Evolutionary conservation across 495 filamentous ascomycete species (phyloP), one percentile per base, ranked within the genome.

Genomic region (Cercophora scortea): DNA sequence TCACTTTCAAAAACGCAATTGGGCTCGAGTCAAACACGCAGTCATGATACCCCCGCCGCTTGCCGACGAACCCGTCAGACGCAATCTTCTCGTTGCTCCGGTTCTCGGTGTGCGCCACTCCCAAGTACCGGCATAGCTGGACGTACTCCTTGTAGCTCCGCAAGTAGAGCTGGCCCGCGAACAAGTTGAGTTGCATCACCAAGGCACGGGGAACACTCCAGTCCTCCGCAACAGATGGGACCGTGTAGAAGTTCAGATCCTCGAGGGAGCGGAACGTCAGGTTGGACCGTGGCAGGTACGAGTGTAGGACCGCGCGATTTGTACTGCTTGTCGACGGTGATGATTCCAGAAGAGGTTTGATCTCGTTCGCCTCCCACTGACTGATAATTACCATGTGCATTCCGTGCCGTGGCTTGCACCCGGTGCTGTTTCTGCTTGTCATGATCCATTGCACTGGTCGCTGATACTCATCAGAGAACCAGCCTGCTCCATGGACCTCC

Each of bases 151-250:
- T 48, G 47, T 73, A 80, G 1, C 64, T 70, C 5, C 54, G 50
- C 15, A 89, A 63, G 61, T 85, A 89, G 0, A 88, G 71, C 51
- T 84, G 79, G 9, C 85, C 85, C 0, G 85, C 72, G 57, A 88
- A 89, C 6, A 89, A 69, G 54, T 85, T 84, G 11, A 88, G 71
- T 46, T 83, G 71, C 3, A 68, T 60, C 2, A 67, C 42, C 17
- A 76, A 52, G 0, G 55, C 41, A 15, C 15, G 61, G 48, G 62
- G 57, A 17, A 56, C 39, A 38, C 48, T 47, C 25, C 25, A 25
- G 15, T 13, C 36, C 44, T 16, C 12, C 4, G 6, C 32, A 11
- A n/a, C 13, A 3, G 58, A 11, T n/a, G 70, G 71, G 43, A 72
- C 48, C 11, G 66, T 62, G 51, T 64, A 79, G 16, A 76, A 61